A percentile compares a stretch with the other conserved stretches of the same genome.
Evolutionary conservation across 2,329 filamentous ascomycete genomes (phyloP).

Genomic region (Colletotrichum paranaense): DNA sequence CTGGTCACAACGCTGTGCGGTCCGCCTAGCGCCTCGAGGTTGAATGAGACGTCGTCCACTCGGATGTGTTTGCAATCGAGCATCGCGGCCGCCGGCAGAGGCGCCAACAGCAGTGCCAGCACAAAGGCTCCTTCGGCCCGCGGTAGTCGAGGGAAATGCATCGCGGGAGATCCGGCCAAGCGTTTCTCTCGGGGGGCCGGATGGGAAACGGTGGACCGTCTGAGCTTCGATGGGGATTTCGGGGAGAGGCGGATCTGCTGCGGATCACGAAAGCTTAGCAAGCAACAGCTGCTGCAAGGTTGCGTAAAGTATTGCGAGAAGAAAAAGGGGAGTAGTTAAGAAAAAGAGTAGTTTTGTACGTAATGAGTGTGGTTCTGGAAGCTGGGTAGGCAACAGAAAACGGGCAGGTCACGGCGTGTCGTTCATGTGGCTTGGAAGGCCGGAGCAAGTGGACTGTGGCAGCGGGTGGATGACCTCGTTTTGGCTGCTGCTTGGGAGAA

Average conservation of each 20-base stretch:
- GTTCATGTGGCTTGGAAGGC: constrained; percentile 25
- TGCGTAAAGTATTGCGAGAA: not conserved
- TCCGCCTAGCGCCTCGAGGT: constrained; percentile 72
- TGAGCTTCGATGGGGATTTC: constrained; percentile 12
- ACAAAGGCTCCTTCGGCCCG: constrained; percentile 49
- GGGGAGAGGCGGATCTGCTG: not conserved
- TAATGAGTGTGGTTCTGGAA: not conserved
- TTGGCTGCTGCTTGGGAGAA: constrained; percentile 33
- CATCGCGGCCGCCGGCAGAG: constrained; percentile 56
- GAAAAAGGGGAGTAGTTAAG: not conserved
- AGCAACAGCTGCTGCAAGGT: not conserved
- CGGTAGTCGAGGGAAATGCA: constrained; percentile 37
- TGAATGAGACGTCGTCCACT: constrained; percentile 69
- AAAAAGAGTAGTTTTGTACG: not conserved
- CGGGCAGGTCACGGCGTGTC: constrained; percentile 5
- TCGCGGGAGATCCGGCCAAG: constrained; percentile 5
- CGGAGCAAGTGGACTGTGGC: constrained; percentile 12
- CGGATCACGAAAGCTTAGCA: not conserved
- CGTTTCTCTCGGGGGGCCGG: constrained; percentile 30
- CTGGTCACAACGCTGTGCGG: constrained; percentile 76
- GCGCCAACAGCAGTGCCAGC: constrained; percentile 49
- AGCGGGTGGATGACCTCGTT: constrained; percentile 9
- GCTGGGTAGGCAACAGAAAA: constrained; percentile 8
- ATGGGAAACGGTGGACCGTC: constrained; percentile 23
- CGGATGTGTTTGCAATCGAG: constrained; percentile 73